These are phyloP conservation scores for Herpetomonas tarakana DNA, from an alignment of 208 protist genomes.

Conservation along the genomic window DNA sequence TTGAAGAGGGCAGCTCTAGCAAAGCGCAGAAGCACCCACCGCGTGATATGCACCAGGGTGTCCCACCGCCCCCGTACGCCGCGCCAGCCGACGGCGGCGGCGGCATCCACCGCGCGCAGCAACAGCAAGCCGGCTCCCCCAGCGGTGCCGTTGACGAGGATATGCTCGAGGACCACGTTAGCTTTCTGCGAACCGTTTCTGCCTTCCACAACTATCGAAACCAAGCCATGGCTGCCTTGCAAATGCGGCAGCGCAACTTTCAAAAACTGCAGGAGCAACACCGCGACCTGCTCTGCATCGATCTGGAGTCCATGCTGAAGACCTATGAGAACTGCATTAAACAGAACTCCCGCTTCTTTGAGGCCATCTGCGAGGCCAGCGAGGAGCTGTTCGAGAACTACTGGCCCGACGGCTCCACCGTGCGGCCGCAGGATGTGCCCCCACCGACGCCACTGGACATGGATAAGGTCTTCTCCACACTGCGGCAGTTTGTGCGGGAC, in stretches of 20 bases:
- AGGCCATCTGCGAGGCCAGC: constrained; percentile 77
- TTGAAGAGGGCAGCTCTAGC: background rate
- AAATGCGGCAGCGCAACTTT: constrained; percentile 78
- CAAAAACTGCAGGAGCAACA: constrained; percentile 75
- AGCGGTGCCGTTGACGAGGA: constrained; percentile 37
- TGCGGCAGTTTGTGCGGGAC: constrained; percentile 96
- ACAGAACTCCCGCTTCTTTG: constrained; percentile 80
- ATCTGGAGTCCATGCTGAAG: constrained; percentile 72
- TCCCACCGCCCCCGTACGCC: constrained; percentile 33
- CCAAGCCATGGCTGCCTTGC: constrained; percentile 64
- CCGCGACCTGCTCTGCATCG: constrained; percentile 65
- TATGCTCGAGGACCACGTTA: constrained; percentile 85
- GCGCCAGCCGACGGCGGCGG: constrained; percentile 12
- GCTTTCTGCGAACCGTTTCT: constrained; percentile 81
- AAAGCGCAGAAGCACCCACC: constrained; percentile 4
- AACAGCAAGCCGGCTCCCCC: constrained; percentile 3
- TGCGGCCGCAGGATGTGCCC: constrained; percentile 65
- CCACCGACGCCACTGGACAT: constrained; percentile 83
- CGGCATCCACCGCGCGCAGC: constrained; percentile 7
- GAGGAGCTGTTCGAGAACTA: constrained; percentile 86
- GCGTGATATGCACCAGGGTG: constrained; percentile 30
- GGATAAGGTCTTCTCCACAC: constrained; percentile 95
- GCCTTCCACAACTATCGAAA: constrained; percentile 77
- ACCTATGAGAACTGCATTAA: constrained; percentile 79
- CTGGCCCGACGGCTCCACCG: constrained; percentile 82